Evolutionary conservation across 75 land plant genomes (phyloP), one percentile per base, ranked within the genome.

Genomic region (Azolla pinnata): DNA sequence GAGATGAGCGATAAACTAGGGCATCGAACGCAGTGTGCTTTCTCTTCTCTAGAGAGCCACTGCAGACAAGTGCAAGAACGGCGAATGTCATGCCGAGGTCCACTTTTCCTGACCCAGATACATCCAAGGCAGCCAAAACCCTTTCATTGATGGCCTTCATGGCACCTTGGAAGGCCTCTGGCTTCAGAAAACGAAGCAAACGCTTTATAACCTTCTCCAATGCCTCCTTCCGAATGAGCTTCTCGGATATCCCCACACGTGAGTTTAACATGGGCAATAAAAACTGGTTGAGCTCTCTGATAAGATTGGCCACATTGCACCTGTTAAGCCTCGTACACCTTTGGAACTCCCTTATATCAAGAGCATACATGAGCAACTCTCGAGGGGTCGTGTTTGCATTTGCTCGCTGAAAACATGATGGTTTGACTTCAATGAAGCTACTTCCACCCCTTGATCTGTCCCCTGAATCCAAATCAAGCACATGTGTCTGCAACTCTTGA

Each of bases 11-110:
- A 85, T 84, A 86, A 31, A 78, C 40, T 31, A 95, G 85, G 4
- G 89, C 78, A 62, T 95, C 99, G 60, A 79, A 95, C 2, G 79
- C 99, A 0, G 70, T 59, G 20, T 87, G 68, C 58, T 95, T 95
- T 23, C 99, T 68, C 67, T 71, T 83, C 14, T 95, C 99, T 1
- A 76, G 58, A 7, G 79, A 42, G n/a, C 96, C 96, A 40, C 77
- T 63, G 59, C 96, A 95, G 20, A 95, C 54, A 24, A 95, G 99
- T 0, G 99, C 83, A 56, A 95, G 33, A 12, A 81, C 47, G 18
- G 97, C 87, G 52, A 67, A 79, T 67, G 90, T 81, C 87, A 95
- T 75, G 45, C 91, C 99, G 28, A 95, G 57, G 33, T 95, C 99
- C 8, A 95, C 86, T 63, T 83, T 60, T 0, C 91, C 91, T 5